Evolutionary conservation across 2,329 filamentous ascomycete species (phyloP), one percentile per base, ranked within the genome.

Genomic region (Diplodia intermedia): DNA sequence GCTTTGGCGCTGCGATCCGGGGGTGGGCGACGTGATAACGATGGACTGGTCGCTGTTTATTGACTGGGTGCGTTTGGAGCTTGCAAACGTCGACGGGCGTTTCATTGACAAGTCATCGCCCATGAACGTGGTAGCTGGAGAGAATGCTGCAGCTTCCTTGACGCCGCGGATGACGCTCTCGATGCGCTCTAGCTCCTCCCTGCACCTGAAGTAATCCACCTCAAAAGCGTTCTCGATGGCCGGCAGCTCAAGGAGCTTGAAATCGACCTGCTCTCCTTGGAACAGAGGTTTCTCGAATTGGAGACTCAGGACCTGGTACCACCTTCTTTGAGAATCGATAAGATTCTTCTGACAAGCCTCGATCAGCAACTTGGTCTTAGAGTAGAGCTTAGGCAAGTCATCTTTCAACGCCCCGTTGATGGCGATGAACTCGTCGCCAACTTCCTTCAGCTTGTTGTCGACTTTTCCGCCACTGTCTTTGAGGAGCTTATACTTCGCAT

Each of bases 381-480:
- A 81, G 63, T 95, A 97, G 18, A 99, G 85, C 76, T 90, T 90
- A 1, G 94, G 94, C 56, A 99, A 85, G 77, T 98, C 94, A 72
- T 94, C 91, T 79, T 97, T 97, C 69, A 98, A 84, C 0, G 94
- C 93, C 70, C 97, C 92, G 75, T 98, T 98, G 69, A 99, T 84
- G 8, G 93, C 93, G 50, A 92, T 87, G 78, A 97, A 99, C 76
- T 96, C 91, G 74, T 97, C 93, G 23, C 93, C 92, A 49, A 91
- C 88, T 73, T 97, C 93, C 18, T 87, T 84, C 4, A 94, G 90
- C 77, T 94, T 95, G 74, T 93, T 90, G 77, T 98, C 94, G 14
- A 93, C 85, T 73, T 92, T 96, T 79, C 96, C 94, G 70, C 93
- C 92, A 40, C 88, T 86, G 54, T 93, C 91, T 75, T 91, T 90